phyloP scores from a whole-genome alignment of 2,329 filamentous ascomycete species.

The Arachnomyces sp. region DNA sequence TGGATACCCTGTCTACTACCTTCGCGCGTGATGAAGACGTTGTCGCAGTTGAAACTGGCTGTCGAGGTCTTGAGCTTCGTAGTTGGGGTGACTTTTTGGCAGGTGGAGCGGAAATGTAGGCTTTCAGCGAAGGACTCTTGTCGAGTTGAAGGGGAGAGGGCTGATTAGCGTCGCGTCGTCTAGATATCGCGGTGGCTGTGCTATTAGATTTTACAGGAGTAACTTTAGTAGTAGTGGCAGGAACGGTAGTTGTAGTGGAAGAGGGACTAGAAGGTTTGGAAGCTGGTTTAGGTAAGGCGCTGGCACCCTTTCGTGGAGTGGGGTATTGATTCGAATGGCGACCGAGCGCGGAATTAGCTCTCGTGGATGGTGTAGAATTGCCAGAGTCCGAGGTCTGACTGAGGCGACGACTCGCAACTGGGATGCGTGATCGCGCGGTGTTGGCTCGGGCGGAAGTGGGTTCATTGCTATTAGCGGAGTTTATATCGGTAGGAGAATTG shows the following conservation, averaged over 20 bases:
- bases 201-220: background rate
- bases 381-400: constrained; percentile 35
- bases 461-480: constrained; percentile 5
- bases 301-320: constrained; percentile 32
- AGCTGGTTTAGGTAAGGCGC: constrained; percentile 34
- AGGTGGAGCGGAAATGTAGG: constrained; percentile 62
- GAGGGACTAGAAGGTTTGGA: constrained; percentile 19
- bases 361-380: constrained; percentile 27
- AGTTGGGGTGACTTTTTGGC: constrained; percentile 70
- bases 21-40: constrained; percentile 63
- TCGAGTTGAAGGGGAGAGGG: constrained; percentile 32
- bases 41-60: constrained; percentile 65
- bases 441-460: constrained; percentile 13
- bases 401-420: constrained; percentile 33
- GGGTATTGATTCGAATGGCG: constrained; percentile 22
- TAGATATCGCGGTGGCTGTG: constrained; percentile 24
- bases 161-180: constrained; percentile 25
- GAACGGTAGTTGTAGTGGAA: constrained; percentile 20
- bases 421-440: constrained; percentile 37
- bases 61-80: constrained; percentile 71
- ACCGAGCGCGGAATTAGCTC: constrained; percentile 25
- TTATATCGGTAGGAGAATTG: constrained; percentile 7
- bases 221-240: too few species aligned
- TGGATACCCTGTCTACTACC: constrained; percentile 49
- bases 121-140: constrained; percentile 56